phyloP scores from a whole-genome alignment of 192 early-diverging fungal species.

The Gorgonomyces haynaldii region DNA sequence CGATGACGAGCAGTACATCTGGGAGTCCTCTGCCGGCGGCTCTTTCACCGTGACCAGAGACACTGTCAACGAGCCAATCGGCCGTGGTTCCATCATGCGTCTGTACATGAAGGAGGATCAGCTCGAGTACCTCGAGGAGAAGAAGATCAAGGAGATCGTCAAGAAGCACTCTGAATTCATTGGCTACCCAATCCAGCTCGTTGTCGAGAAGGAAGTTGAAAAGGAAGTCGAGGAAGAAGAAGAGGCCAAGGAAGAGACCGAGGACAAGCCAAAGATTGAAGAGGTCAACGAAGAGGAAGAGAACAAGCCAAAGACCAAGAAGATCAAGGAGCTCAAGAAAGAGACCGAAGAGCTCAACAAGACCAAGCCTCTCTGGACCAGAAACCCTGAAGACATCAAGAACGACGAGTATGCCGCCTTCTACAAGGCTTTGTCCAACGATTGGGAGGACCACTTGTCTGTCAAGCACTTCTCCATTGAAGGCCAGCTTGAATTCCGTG shows the following conservation, averaged over 20 bases:
- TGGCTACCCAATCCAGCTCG: slow-evolving; percentile 94
- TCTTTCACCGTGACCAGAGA: slow-evolving; percentile 90
- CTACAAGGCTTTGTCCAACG: slow-evolving; percentile 98
- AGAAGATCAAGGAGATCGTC: slow-evolving; percentile 97
- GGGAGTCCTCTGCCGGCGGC: slow-evolving; percentile 83
- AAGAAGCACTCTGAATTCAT: slow-evolving; percentile 99
- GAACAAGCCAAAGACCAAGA: slow-evolving; percentile 56
- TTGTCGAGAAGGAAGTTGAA: slow-evolving; percentile 93
- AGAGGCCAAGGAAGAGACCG: slow-evolving; percentile 56
- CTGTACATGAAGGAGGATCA: slow-evolving; percentile 99
- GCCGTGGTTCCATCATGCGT: slow-evolving; percentile 90
- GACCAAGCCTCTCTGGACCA: slow-evolving; percentile 97
- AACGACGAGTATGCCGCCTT: slow-evolving; percentile 94
- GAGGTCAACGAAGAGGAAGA: slow-evolving; percentile 43
- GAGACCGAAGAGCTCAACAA: slow-evolving; percentile 96
- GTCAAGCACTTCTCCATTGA: slow-evolving; percentile 99
- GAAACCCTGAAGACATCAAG: slow-evolving; percentile 95
- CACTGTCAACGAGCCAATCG: slow-evolving; percentile 77
- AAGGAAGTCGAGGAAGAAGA: slow-evolving; percentile 96
- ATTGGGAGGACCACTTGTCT: slow-evolving; percentile 97
- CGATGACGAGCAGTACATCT: slow-evolving; percentile 93
- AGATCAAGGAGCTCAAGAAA: slow-evolving; percentile 67
- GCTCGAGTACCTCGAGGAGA: slow-evolving; percentile 96
- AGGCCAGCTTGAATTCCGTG: slow-evolving; percentile 99
- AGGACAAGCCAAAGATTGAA: slow-evolving; percentile 61